These are phyloP conservation scores for Domatiomyces globalis DNA, from an alignment of 2,329 filamentous ascomycete genomes.

Conservation along the genomic window DNA sequence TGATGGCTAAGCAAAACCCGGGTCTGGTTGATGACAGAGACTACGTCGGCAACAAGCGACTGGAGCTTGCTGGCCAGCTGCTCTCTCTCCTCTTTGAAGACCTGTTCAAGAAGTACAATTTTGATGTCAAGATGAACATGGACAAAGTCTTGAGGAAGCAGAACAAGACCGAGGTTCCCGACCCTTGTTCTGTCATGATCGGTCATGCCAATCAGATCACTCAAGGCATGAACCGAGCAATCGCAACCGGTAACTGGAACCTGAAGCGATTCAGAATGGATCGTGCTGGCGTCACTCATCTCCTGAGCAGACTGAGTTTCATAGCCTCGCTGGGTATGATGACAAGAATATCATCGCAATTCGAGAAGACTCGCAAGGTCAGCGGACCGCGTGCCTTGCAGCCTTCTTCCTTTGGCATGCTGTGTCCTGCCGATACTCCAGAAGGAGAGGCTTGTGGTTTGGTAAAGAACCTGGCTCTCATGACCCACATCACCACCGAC, in stretches of 20 bases:
- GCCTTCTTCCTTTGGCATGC: conserved; percentile 95
- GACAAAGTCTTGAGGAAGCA: conserved; percentile 94
- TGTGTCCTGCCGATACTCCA: conserved; percentile 91
- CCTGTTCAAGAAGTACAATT: conserved; percentile 88
- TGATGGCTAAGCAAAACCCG: conserved; percentile 84
- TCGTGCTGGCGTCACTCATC: conserved; percentile 87
- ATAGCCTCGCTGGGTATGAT: conserved; percentile 98
- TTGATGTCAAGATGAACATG: conserved; percentile 78
- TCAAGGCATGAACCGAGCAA: conserved; percentile 83
- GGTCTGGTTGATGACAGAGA: conserved; percentile 90
- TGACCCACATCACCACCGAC: conserved; percentile 98
- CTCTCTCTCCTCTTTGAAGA: conserved; percentile 91
- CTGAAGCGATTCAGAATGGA: conserved; percentile 99
- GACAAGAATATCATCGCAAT: conserved; percentile 96
- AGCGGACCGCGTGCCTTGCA: conserved; percentile 89
- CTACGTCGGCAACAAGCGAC: conserved; percentile 92
- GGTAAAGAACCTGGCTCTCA: conserved; percentile 93
- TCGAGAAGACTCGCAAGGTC: conserved; percentile 96
- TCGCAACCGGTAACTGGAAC: conserved; percentile 95
- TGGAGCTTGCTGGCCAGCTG: conserved; percentile 89
- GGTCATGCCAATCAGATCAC: conserved; percentile 80
- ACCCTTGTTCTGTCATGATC: conserved; percentile 71
- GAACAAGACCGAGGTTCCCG: conserved; percentile 73
- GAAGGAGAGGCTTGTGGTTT: conserved; percentile 97
- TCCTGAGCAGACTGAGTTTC: conserved; percentile 87